These are phyloP conservation scores for Neurospora sp. DNA, from an alignment of 495 filamentous ascomycete species.

Conservation along the genomic window DNA sequence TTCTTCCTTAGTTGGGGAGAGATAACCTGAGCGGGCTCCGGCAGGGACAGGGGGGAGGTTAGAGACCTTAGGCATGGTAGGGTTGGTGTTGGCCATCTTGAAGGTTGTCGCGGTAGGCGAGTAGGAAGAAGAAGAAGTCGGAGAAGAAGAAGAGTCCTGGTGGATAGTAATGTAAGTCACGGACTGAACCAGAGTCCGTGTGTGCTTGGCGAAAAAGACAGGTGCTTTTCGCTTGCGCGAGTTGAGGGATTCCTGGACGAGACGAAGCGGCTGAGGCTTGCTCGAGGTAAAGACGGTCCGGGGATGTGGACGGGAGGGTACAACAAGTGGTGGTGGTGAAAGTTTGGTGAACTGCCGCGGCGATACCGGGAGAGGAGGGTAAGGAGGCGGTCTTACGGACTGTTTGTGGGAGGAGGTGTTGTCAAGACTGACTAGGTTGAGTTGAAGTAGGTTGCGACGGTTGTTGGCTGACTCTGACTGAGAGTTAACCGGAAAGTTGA, in stretches of 20 bases:
- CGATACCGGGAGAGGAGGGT: background rate
- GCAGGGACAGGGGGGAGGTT: constrained; percentile 7
- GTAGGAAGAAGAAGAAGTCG: background rate
- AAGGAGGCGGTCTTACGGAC: background rate
- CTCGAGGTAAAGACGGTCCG: constrained; percentile 12
- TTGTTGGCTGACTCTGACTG: background rate
- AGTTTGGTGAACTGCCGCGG: background rate
- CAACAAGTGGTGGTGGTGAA: background rate
- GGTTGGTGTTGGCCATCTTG: constrained; percentile 18
- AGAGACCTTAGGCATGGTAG: constrained; percentile 22
- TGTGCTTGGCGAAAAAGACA: constrained; percentile 17
- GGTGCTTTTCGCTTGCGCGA: constrained; percentile 11
- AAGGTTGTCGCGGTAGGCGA: background rate
- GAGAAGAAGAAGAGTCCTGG: constrained; percentile 29
- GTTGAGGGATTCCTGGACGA: constrained; percentile 13
- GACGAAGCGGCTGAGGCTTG: constrained; percentile 17
- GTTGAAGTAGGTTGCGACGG: background rate
- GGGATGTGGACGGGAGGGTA: background rate
- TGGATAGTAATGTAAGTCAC: constrained; percentile 38
- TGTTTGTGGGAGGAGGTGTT: background rate
- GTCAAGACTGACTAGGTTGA: background rate
- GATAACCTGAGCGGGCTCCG: constrained; percentile 1
- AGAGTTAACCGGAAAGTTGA: background rate
- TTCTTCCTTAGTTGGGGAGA: constrained; percentile 11
- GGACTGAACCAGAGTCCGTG: constrained; percentile 16